Evolutionary conservation across 495 filamentous ascomycete genomes (phyloP), one percentile per base, ranked within the genome.

Genomic region (Lasiosphaeriaceae sp.): DNA sequence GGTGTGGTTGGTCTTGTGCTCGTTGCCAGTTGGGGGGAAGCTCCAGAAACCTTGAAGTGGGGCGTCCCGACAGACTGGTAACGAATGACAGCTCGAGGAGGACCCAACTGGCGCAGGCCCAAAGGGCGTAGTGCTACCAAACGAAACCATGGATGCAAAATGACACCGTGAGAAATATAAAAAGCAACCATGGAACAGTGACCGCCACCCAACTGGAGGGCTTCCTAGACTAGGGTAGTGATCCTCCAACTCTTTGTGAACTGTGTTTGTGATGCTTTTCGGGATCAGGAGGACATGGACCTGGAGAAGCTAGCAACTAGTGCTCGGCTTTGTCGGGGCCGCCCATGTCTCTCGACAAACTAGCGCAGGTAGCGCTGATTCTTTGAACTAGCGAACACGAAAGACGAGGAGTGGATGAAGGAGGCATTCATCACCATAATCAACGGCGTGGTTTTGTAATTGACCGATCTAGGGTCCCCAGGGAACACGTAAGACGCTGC

Each of bases 41-140:
- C 43, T 9, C 43, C 17, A 8, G 14, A 14, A 14, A 20, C 19
- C 12, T 14, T 23, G 39, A 17, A 4, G 47, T 16, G 39, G 19
- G 11, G 24, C n/a, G 47, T 22, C 31, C 55, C 55, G 41, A 47
- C 55, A 46, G 48, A 26, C 12, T 39, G 55, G 55, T 52, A 57
- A 52, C 55, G 55, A 57, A 57, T 57, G n/a, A 47, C 21, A 48
- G 52, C 35, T 2, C 21, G 47, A 20, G 20, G 5, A 11, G 31
- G 21, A 52, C 22, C 34, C 20, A 8, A 51, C 47, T 22, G 47
- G 39, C 26, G 26, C 26, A 31, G 26, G 26, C 26, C 34, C 34
- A 17, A n/a, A 17, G 34, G 11, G 17, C 26, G 24, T 21, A 26
- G 20, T 44, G 35, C 55, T 51, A 22, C 39, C 17, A 8, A 52